Evolutionary conservation across 495 filamentous ascomycete genomes (phyloP).

Genomic region (Pseudevernia furfuracea): DNA sequence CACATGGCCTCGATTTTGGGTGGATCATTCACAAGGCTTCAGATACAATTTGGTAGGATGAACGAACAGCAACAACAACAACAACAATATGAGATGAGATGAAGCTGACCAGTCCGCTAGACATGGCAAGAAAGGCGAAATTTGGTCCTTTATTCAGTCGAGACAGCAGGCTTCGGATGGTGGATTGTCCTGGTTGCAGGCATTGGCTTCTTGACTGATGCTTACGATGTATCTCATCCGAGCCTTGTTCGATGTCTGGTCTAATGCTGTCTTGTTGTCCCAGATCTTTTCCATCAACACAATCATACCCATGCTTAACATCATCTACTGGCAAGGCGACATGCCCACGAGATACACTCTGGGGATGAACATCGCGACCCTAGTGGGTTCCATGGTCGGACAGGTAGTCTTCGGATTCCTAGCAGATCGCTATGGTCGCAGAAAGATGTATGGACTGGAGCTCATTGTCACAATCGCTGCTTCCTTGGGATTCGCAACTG

Average conservation of each 20-base stretch:
- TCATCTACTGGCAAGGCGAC: conserved; percentile 53
- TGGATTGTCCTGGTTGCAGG: conserved; percentile 52
- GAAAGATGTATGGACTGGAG: conserved; percentile 57
- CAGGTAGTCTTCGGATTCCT: conserved; percentile 56
- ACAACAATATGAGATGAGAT: too few relatives aligned
- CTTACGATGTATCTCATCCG: conserved; percentile 49
- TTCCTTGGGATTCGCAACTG: conserved; percentile 50
- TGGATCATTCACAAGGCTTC: conserved; percentile 21
- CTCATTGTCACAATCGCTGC: conserved; percentile 49
- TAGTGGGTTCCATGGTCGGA: conserved; percentile 51
- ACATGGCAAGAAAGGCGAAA: conserved; percentile 19
- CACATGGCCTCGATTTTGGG: conserved; percentile 21
- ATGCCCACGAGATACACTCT: conserved; percentile 34
- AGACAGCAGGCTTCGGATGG: conserved; percentile 22
- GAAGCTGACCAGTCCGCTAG: not conserved
- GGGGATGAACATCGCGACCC: conserved; percentile 53
- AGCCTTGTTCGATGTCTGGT: not conserved
- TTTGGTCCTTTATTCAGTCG: conserved; percentile 18
- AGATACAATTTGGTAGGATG: conserved; percentile 16
- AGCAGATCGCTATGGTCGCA: conserved; percentile 54
- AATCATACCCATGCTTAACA: conserved; percentile 52
- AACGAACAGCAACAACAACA: too few relatives aligned
- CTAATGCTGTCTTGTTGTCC: not conserved
- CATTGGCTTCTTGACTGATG: conserved; percentile 61
- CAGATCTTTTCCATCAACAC: conserved; percentile 59